phyloP scores from a whole-genome alignment of 2,329 filamentous ascomycete genomes.

The Orbilia quercus region DNA sequence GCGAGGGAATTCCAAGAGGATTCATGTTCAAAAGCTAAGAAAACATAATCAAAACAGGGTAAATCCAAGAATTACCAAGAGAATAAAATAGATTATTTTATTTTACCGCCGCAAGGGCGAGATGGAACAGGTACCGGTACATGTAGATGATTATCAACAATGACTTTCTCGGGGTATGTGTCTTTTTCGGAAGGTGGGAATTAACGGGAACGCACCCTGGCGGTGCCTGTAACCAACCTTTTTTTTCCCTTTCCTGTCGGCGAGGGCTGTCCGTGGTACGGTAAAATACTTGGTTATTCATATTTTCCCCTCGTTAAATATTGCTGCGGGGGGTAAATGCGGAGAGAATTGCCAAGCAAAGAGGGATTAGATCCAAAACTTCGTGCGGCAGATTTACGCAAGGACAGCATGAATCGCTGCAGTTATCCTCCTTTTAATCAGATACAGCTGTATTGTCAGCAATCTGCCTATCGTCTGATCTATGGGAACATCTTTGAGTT shows the following conservation, averaged over 20 bases:
- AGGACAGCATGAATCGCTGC: constrained; percentile 13
- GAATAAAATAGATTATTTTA: no score
- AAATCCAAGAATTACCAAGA: background rate
- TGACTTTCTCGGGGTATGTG: constrained; percentile 7
- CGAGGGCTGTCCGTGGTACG: constrained; percentile 16
- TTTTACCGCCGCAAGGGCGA: no score
- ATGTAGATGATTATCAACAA: constrained; percentile 6
- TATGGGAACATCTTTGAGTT: background rate
- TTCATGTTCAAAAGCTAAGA: background rate
- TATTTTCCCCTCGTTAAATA: constrained; percentile 7
- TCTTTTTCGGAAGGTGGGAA: constrained; percentile 37
- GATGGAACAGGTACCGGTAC: constrained; percentile 28
- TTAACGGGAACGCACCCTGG: background rate
- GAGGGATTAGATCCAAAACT: constrained; percentile 38
- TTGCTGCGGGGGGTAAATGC: constrained; percentile 10
- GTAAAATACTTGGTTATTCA: background rate
- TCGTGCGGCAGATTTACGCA: constrained; percentile 35
- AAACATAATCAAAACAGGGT: no score
- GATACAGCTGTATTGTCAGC: background rate
- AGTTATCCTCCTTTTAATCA: constrained; percentile 3
- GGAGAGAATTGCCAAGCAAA: constrained; percentile 1
- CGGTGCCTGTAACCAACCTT: no score
- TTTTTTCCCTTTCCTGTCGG: constrained; percentile 12
- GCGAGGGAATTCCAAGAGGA: constrained; percentile 10
- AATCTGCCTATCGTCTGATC: background rate